Evolutionary conservation across 2,329 filamentous ascomycete genomes (phyloP), one percentile per base, ranked within the genome.

Genomic region (Diplodia scrobiculata): DNA sequence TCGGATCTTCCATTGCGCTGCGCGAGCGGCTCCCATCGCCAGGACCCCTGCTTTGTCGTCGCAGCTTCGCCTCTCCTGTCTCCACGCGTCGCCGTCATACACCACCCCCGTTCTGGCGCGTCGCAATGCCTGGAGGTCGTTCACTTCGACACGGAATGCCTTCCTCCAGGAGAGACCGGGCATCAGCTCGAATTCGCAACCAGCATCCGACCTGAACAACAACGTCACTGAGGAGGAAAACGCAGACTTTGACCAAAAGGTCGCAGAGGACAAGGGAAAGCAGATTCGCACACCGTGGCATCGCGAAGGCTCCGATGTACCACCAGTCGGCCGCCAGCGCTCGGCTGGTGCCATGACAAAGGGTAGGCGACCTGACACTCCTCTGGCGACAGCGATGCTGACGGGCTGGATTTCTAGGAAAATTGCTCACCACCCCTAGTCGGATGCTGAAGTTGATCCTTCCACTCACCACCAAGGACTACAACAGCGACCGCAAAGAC

Each of bases 371-470:
- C 19, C 25, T 2, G 9, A 14, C 5, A 17, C 6, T 48, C 14
- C 9, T 2, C 55, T 2, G n/a, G 14, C 7, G n/a, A 29, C 38
- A 74, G 27, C 47, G 41, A 29, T 29, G 38, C 55, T 60, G 11
- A 64, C 21, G 5, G 34, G 10, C 2, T 36, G 21, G 10, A 1
- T 45, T 9, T 32, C n/a, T 55, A 89, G 90, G 91, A 21, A 92
- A 92, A 74, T 84, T 96, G 2, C 79, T 94, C 32, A 93, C 91
- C 0, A 96, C 91, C 0, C 91, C 91, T 0, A 92, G 89, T 0
- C 84, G 90, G 1, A 86, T 94, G 66, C 84, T 96, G 59, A 95
- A 95, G 76, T 83, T 96, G 14, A 88, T 95, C 17, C 82, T 96
- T 0, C 92, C 91, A 0, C 82, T 96, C 29, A 87, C 86, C 0